phyloP scores from a whole-genome alignment of 495 filamentous ascomycete species.

The Neurospora sp. region DNA sequence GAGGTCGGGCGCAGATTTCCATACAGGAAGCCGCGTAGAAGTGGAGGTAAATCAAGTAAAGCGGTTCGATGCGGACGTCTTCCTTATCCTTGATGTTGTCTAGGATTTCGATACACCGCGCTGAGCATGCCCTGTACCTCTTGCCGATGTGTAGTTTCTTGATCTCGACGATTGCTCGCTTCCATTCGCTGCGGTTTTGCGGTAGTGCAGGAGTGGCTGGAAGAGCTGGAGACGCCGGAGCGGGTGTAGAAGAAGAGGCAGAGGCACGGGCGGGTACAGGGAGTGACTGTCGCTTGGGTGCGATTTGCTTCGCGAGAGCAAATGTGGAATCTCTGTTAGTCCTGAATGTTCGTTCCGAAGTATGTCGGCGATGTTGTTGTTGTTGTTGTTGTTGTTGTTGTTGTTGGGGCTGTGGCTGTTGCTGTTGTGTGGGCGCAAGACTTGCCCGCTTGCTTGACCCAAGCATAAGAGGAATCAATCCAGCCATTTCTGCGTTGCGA shows the following conservation, averaged over 20 bases:
- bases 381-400: neutral
- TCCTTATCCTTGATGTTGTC: constrained; percentile 29
- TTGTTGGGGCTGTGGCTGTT: constrained; percentile 2
- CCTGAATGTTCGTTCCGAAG: constrained; percentile 2
- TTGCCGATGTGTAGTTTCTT: constrained; percentile 35
- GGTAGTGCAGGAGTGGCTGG: constrained; percentile 13
- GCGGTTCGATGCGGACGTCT: constrained; percentile 28
- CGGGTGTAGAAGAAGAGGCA: neutral
- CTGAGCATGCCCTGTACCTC: constrained; percentile 36
- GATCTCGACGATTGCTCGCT: constrained; percentile 30
- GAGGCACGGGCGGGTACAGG: constrained; percentile 6
- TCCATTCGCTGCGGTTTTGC: constrained; percentile 31
- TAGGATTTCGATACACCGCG: constrained; percentile 36
- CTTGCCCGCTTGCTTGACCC: constrained; percentile 17
- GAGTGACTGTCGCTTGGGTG: constrained; percentile 14
- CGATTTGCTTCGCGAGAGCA: neutral
- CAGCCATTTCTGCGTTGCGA: constrained; percentile 5
- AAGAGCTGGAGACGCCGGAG: neutral
- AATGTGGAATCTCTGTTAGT: constrained; percentile 2
- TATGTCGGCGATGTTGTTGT: constrained; percentile 1
- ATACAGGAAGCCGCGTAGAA: constrained; percentile 45
- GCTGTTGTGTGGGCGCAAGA: constrained; percentile 4
- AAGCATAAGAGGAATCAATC: constrained; percentile 24
- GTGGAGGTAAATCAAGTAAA: constrained; percentile 42
- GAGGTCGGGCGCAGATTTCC: constrained; percentile 40